A percentile compares a stretch with the other conserved stretches of the same genome.
Evolutionary conservation across 2,329 filamentous ascomycete genomes (phyloP).

Genomic region (Fusarium nisikadoi): DNA sequence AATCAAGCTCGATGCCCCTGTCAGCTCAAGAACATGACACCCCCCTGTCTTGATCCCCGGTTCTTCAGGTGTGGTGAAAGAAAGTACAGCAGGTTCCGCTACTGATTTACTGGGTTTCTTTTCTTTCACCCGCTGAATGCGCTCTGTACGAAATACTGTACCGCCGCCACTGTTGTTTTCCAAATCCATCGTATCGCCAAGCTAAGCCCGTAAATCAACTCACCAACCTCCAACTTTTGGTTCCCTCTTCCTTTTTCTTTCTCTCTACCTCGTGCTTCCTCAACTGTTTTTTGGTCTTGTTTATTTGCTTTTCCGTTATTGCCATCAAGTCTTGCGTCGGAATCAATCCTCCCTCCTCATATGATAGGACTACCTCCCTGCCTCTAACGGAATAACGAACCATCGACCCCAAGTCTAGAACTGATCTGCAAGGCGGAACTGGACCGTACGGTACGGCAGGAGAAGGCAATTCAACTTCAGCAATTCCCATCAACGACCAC

Average conservation of each 20-base stretch:
- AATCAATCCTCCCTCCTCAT: slow-evolving; percentile 8
- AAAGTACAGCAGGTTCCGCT: neutral
- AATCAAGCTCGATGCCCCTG: slow-evolving; percentile 25
- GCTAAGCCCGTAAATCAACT: slow-evolving; percentile 30
- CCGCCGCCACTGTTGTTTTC: slow-evolving; percentile 23
- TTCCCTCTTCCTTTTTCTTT: neutral
- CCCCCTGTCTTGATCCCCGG: slow-evolving; percentile 29
- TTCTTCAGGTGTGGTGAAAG: slow-evolving; percentile 7
- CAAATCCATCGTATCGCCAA: slow-evolving; percentile 25
- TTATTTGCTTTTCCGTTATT: neutral
- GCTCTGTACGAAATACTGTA: slow-evolving; percentile 24
- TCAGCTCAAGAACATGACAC: slow-evolving; percentile 3
- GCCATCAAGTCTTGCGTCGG: slow-evolving; percentile 13
- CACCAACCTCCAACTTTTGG: slow-evolving; percentile 28
- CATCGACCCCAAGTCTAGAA: slow-evolving; percentile 23
- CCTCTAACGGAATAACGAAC: slow-evolving; percentile 22
- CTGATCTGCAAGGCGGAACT: slow-evolving; percentile 29
- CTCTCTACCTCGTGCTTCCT: neutral
- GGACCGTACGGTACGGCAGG: neutral
- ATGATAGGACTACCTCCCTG: slow-evolving; percentile 4
- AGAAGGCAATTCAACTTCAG: slow-evolving; percentile 22
- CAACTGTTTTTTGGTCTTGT: neutral
- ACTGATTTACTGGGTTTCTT: neutral
- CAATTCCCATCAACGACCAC: slow-evolving; percentile 9
- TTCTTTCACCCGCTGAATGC: neutral